Percentiles rank a stretch among this genome's conserved stretches.
phyloP scores from a whole-genome alignment of 2,329 filamentous ascomycete genomes.

The Massarina eburnea region DNA sequence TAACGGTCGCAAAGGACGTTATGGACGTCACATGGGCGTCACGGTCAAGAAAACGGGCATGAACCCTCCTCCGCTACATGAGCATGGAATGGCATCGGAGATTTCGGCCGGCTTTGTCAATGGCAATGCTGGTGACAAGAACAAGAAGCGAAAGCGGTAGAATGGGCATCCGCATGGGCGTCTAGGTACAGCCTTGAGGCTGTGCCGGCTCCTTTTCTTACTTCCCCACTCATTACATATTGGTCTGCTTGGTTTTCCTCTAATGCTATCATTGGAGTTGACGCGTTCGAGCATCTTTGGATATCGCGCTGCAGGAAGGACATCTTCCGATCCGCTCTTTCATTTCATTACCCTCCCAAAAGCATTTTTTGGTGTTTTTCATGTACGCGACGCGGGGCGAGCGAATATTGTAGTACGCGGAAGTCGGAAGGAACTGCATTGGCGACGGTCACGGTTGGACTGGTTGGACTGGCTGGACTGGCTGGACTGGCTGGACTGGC shows the following conservation, averaged over 20 bases:
- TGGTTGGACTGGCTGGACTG: slow-evolving; percentile 2
- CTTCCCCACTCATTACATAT: slow-evolving; percentile 11
- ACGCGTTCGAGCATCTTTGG: slow-evolving; percentile 13
- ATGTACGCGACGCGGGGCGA: slow-evolving; percentile 2
- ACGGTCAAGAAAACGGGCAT: slow-evolving; percentile 61
- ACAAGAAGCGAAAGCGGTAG: slow-evolving; percentile 70
- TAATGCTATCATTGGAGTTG: background rate
- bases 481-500: slow-evolving; percentile 2
- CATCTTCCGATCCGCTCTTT: slow-evolving; percentile 18
- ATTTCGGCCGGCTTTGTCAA: slow-evolving; percentile 14
- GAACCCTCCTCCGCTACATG: slow-evolving; percentile 37
- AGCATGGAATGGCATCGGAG: slow-evolving; percentile 30
- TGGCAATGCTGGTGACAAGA: slow-evolving; percentile 54
- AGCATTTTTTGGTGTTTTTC: slow-evolving; percentile 5
- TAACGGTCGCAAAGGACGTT: slow-evolving; percentile 93
- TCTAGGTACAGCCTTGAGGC: too few relatives aligned
- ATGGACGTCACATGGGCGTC: slow-evolving; percentile 71
- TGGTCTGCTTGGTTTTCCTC: background rate
- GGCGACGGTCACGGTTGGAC: slow-evolving; percentile 6
- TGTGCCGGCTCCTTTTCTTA: slow-evolving; percentile 9
- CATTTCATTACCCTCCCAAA: slow-evolving; percentile 9
- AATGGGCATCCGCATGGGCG: background rate
- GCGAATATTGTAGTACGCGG: background rate
- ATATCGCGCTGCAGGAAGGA: slow-evolving; percentile 13
- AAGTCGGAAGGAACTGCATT: background rate